Base-by-base conservation (phyloP, 768 basidiomycete species). In the Tylopilus cervinicoccineus region DNA sequence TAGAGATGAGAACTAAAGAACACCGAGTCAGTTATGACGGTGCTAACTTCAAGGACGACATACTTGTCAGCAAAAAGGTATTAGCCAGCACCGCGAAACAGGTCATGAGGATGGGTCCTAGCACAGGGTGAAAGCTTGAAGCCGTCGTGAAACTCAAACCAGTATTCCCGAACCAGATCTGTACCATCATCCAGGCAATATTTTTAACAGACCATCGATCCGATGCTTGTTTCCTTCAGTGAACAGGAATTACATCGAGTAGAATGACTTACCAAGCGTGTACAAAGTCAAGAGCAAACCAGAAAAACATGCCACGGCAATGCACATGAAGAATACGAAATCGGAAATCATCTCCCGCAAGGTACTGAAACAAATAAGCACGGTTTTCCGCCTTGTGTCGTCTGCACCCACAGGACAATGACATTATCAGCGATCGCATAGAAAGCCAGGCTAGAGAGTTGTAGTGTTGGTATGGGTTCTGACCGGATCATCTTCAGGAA, bases 121-220 rank as follows among this genome's bases (percentile, higher is more conserved):
- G 84, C 2, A 91, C 54, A 6, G 79, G 80, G 63, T 81, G 83
- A 56, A 84, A 84, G 51, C 76, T 80, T 37, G 75, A 65, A 1
- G 81, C 79, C 56, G 81, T 71, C 8, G 56, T 68, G 54, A 83
- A 83, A 44, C 72, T 76, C 24, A 89, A 68, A 57, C 76, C 85
- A 3, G 80, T 84, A 56, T 85, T 87, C 0, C 88, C 88, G 51
- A 91, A 89, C 88, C 89, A 91, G 26, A 92, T 88, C 50, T 90
- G 84, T 3, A 87, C 76, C 83, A 92, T 84, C 10, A 92, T 67
- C 89, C 89, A 93, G 0, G 84, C 78, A 42, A 90, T 90, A 12
- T 74, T 66, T 53, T 73, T 78, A 20, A 65, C 33, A 43, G 45
- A 45, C 66, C 66, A 66, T 28, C 26, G 51, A 31, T 51, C 55